Evolutionary conservation across 2,329 filamentous ascomycete genomes (phyloP).

Genomic region (Gyromitra esculenta): DNA sequence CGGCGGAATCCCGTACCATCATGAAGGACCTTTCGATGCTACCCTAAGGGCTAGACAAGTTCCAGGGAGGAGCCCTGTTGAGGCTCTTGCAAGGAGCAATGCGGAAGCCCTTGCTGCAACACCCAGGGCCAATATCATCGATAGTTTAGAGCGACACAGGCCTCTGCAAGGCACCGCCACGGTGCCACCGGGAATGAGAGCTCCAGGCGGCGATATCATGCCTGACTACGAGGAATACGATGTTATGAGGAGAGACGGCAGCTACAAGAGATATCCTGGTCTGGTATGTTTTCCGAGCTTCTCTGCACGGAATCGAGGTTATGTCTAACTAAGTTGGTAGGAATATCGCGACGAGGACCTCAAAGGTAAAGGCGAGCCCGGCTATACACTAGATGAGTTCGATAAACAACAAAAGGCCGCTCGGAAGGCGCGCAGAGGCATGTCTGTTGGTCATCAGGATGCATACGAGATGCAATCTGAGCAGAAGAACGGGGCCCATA

Average conservation of each 20-base stretch:
- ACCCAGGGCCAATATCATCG: conserved; percentile 77
- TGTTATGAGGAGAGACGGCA: conserved; percentile 84
- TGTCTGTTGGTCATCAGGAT: conserved; percentile 57
- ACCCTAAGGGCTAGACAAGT: conserved; percentile 78
- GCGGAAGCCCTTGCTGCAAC: conserved; percentile 81
- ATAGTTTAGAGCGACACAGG: conserved; percentile 76
- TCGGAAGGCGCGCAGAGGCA: conserved; percentile 57
- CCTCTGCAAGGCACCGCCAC: conserved; percentile 82
- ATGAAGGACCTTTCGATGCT: conserved; percentile 90
- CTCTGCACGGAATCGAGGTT: neutral
- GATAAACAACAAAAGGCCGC: conserved; percentile 69
- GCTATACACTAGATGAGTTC: conserved; percentile 74
- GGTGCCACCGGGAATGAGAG: conserved; percentile 77
- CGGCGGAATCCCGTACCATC: conserved; percentile 77
- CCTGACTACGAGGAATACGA: conserved; percentile 80
- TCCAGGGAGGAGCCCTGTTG: conserved; percentile 74
- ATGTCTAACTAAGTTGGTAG: conserved; percentile 59
- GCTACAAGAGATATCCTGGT: conserved; percentile 79
- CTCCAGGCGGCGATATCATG: conserved; percentile 75
- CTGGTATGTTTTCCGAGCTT: conserved; percentile 68
- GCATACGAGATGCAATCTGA: conserved; percentile 65
- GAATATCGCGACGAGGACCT: conserved; percentile 78
- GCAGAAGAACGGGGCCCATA: neutral
- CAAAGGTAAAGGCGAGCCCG: conserved; percentile 84
- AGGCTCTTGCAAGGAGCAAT: conserved; percentile 78